phyloP scores from a whole-genome alignment of 1,139 yeast species.

The Yamadazyma atlantica region DNA sequence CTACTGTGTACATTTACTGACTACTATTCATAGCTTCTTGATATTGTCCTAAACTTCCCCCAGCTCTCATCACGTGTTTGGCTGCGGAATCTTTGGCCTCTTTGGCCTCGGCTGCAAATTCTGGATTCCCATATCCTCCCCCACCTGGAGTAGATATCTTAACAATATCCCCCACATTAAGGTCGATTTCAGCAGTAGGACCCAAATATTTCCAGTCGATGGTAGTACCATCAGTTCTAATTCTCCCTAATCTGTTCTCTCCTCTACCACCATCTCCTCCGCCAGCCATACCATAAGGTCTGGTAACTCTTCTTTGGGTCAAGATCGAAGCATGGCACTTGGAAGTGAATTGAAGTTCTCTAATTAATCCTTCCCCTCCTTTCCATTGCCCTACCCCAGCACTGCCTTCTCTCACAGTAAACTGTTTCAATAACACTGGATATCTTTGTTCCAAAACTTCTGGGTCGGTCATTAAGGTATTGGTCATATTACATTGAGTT shows the following conservation, averaged over 20 bases:
- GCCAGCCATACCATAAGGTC: constrained; percentile 23
- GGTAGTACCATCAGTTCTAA: constrained; percentile 20
- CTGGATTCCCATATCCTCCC: constrained; percentile 46
- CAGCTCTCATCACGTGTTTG: constrained; percentile 10
- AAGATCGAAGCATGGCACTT: constrained; percentile 20
- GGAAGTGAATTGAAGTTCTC: constrained; percentile 22
- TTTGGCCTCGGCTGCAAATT: constrained; percentile 1
- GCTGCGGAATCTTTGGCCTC: constrained; percentile 1
- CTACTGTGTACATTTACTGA: too few relatives aligned
- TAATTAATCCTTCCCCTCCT: constrained; percentile 33
- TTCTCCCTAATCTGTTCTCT: constrained; percentile 52
- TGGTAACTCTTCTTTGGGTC: constrained; percentile 22
- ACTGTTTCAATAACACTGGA: constrained; percentile 33
- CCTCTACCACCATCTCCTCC: constrained; percentile 56
- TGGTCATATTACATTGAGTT: constrained; percentile 48
- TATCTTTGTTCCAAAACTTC: constrained; percentile 39
- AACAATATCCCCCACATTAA: constrained; percentile 40
- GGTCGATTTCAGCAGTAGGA: constrained; percentile 22
- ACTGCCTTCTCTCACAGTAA: constrained; percentile 27
- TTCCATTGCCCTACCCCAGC: constrained; percentile 38
- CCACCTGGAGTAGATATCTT: constrained; percentile 54
- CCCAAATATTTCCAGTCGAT: constrained; percentile 23
- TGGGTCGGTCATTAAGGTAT: constrained; percentile 42
- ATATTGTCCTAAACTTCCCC: constrained; percentile 14
- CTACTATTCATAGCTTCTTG: constrained; percentile 15